Evolutionary conservation across 768 basidiomycete genomes (phyloP).

Genomic region (Tylopilus cervinicoccineus): DNA sequence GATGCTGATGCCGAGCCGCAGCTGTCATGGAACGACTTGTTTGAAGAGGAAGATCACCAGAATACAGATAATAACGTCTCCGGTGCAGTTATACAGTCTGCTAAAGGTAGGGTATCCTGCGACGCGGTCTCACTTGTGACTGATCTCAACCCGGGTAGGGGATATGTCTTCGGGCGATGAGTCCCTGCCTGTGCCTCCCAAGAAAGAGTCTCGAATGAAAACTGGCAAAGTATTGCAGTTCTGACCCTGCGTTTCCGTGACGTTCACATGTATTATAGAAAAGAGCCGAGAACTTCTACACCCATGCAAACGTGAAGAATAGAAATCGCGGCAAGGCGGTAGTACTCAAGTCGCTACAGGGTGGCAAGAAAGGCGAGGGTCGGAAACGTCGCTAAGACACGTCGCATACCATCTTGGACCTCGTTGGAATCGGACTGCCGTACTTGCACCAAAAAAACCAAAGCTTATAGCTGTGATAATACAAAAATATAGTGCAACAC

Average conservation of each 20-base stretch:
- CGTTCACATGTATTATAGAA: constrained; percentile 44
- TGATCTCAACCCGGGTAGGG: constrained; percentile 22
- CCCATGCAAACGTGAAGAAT: constrained; percentile 81
- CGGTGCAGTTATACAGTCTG: constrained; percentile 6
- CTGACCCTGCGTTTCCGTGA: not conserved
- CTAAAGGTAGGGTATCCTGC: constrained; percentile 20
- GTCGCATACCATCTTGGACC: constrained; percentile 5
- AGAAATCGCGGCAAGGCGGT: constrained; percentile 68
- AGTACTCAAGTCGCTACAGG: constrained; percentile 52
- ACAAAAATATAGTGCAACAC: constrained; percentile 10
- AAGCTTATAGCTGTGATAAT: constrained; percentile 8
- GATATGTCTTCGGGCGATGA: constrained; percentile 33
- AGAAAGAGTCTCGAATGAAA: constrained; percentile 80
- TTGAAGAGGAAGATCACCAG: constrained; percentile 47
- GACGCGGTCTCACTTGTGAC: not conserved
- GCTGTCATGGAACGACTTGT: constrained; percentile 86
- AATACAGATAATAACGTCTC: constrained; percentile 14
- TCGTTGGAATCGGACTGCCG: constrained; percentile 2
- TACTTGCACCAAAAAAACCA: constrained; percentile 9
- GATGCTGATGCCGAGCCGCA: constrained; percentile 41
- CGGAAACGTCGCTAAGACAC: constrained; percentile 33
- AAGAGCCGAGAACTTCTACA: constrained; percentile 89
- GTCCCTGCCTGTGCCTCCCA: constrained; percentile 27
- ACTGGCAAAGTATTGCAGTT: constrained; percentile 73
- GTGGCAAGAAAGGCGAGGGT: constrained; percentile 46